Base-by-base conservation (phyloP, 2,329 filamentous ascomycete genomes). In the Xylaria sp. region DNA sequence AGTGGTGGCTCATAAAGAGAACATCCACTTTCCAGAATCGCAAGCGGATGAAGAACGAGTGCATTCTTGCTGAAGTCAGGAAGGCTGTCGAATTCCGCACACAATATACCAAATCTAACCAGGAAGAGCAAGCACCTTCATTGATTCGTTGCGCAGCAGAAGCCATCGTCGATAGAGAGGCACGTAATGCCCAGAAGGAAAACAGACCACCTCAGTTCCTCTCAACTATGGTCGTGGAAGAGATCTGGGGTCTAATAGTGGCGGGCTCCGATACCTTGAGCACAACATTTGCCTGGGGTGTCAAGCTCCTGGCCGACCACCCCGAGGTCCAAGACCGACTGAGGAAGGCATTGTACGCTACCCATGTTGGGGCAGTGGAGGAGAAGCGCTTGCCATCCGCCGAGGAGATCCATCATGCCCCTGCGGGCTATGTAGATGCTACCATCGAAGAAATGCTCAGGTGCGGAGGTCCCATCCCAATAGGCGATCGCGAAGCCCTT, bases 191-290 rank as follows among this genome's bases (percentile, higher is more conserved):
- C 6, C 21, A 43, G 35, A 25, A 37, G 42, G 60, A 57, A 23
- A 35, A 42, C 38, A 47, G 49, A 35, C 11, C 42, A 17, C 60
- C 46, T 12, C 15, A 58, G 2, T 50, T 60, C 35, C 21, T 57
- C 55, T 58, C 14, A 1, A 43, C 35, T 7, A 25, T 52, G 21
- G 35, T 58, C 12, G 25, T 59, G 19, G 73, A 73, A 60, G 69
- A 71, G 64, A 69, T 75, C 63, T 73, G 73, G 43, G 74, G 74
- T 46, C 73, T 74, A 65, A 67, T 75, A 50, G 42, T 74, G 38
- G 76, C 73, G 0, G 75, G 74, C 3, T 71, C 76, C 55, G 75
- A 78, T 57, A 77, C 75, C 1, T 66, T 70, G 0, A 70, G 69
- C n/a, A 74, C 71, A 0, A 69, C 74, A 1, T 43, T 73, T 11